phyloP scores from a whole-genome alignment of 2,329 filamentous ascomycete species.

The Colletotrichum paranaense region DNA sequence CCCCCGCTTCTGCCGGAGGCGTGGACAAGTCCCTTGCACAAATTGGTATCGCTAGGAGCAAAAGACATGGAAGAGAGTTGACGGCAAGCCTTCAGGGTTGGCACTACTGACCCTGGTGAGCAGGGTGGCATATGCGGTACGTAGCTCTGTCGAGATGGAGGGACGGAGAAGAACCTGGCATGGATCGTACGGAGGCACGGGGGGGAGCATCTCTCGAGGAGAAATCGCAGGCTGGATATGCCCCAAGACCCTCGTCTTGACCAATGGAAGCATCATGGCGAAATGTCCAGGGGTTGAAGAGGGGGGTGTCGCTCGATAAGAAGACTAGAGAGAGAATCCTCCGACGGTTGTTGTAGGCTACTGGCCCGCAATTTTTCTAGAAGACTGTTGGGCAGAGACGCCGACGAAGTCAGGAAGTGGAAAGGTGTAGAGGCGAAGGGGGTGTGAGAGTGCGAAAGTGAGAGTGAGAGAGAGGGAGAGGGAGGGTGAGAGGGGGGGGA shows the following conservation, averaged over 20 bases:
- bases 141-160: slow-evolving; percentile 46
- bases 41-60: slow-evolving; percentile 31
- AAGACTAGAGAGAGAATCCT: slow-evolving; percentile 59
- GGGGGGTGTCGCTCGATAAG: slow-evolving; percentile 43
- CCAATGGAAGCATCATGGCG: slow-evolving; percentile 41
- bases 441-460: slow-evolving; percentile 39
- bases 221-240: slow-evolving; percentile 35
- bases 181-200: slow-evolving; percentile 43
- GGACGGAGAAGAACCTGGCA: slow-evolving; percentile 42
- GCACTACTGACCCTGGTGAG: slow-evolving; percentile 27
- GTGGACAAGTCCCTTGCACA: slow-evolving; percentile 35
- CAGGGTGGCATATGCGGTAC: slow-evolving; percentile 33
- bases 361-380: slow-evolving; percentile 57
- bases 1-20: slow-evolving; percentile 37
- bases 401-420: slow-evolving; percentile 50
- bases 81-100: slow-evolving; percentile 36
- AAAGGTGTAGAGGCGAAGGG: slow-evolving; percentile 48
- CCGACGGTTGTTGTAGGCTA: slow-evolving; percentile 51
- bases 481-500: slow-evolving; percentile 44
- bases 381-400: slow-evolving; percentile 59
- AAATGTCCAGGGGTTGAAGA: slow-evolving; percentile 40
- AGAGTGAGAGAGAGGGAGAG: slow-evolving; percentile 44
- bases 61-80: slow-evolving; percentile 31
- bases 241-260: slow-evolving; percentile 21
- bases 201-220: slow-evolving; percentile 28